Evolutionary conservation across 2,329 filamentous ascomycete genomes (phyloP), one percentile per base, ranked within the genome.

Genomic region (Aspergillus fijiensis): DNA sequence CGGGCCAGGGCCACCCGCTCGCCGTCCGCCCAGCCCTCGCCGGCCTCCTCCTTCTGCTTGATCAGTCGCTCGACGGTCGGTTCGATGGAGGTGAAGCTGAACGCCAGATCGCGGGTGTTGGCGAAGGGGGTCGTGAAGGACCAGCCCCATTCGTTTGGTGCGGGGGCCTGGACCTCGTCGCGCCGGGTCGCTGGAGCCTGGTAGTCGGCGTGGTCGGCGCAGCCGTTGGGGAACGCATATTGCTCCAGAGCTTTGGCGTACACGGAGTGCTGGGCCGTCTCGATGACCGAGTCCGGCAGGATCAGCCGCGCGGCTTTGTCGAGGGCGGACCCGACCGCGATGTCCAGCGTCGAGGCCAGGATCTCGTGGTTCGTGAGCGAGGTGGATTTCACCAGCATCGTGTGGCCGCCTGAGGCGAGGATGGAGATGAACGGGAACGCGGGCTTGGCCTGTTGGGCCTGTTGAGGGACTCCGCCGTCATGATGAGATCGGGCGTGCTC

Each of bases 391-490:
- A 97, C 85, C 21, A 99, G 86, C 73, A 96, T 86, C 0, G 93
- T 94, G 78, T 99, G 94, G 1, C 95, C 95, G 42, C 95, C 95
- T 0, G 92, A 97, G 16, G 95, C 91, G 51, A 99, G 87, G 5
- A 97, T 82, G 0, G 91, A 93, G 35, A 97, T 80, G 73, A 96
- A 96, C 1, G 95, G 94, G 67, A 96, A 97, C 1, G 76, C 69
- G 0, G 89, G 89, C 70, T 66, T 45, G 14, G 58, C 27, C 33
- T 58, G 16, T 42, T 50, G 1, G 11, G 39, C 12, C 48, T 10
- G 29, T 31, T 49, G 25, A 39, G 33, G 11, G 2, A 35, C 3
- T 6, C 14, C 11, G 12, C 33, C 33, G 11, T 47, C 21, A 5
- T 39, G 7, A 14, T 29, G 10, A 4, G 42, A n/a, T 19, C 21